phyloP scores from a whole-genome alignment of 2,329 filamentous ascomycete genomes.

The Sporothrix curviconia region DNA sequence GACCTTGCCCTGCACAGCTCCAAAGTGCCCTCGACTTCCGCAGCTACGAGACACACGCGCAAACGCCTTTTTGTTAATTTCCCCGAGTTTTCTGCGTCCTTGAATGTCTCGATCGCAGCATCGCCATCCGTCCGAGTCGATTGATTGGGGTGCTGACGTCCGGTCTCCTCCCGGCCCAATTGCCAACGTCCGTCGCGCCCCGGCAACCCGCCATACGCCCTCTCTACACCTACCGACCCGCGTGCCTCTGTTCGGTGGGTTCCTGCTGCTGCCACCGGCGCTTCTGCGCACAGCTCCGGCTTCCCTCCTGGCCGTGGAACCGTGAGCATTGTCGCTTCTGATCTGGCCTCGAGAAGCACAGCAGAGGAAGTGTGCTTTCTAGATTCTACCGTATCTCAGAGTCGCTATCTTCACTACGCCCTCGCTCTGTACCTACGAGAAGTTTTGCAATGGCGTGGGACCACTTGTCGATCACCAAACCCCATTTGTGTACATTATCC shows the following conservation, averaged over 20 bases:
- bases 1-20: background rate
- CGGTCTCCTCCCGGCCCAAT: slow-evolving; percentile 5
- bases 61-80: background rate
- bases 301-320: too few relatives aligned
- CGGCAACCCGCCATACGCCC: too few relatives aligned
- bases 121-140: slow-evolving; percentile 19
- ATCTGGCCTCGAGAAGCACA: too few relatives aligned
- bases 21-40: background rate
- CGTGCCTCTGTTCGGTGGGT: too few relatives aligned
- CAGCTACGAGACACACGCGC: background rate
- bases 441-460: slow-evolving; percentile 62
- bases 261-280: too few relatives aligned
- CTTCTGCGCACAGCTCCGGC: too few relatives aligned
- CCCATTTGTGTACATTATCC: slow-evolving; percentile 97
- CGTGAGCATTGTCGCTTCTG: background rate
- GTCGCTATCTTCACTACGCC: background rate
- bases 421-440: background rate
- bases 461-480: slow-evolving; percentile 79
- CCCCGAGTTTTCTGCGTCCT: background rate
- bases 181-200: background rate
- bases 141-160: slow-evolving; percentile 23
- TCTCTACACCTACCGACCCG: too few relatives aligned
- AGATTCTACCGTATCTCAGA: background rate
- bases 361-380: too few relatives aligned
- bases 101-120: slow-evolving; percentile 22